Conservation (phyloP, 257 asterid genomes). For the Paraleonurus japonicus region DNA sequence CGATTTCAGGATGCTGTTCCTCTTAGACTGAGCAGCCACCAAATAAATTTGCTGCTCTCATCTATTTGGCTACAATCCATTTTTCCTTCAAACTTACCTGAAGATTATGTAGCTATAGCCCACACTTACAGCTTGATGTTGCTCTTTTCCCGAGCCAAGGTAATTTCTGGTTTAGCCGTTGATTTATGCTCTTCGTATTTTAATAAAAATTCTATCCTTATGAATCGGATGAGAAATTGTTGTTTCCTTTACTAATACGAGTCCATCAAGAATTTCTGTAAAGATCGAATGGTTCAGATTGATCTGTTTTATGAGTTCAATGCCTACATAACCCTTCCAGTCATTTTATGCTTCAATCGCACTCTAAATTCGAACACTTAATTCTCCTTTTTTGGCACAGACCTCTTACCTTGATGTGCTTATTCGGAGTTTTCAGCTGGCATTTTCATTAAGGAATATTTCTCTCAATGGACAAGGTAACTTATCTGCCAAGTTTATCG, state of each 20-base stretch:
- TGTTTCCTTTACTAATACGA: background rate
- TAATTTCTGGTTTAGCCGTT: constrained; percentile 28
- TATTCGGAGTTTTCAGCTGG: constrained; percentile 82
- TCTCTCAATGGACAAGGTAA: constrained; percentile 74
- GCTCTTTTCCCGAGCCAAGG: constrained; percentile 93
- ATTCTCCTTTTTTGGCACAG: constrained; percentile 42
- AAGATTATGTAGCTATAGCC: constrained; percentile 92
- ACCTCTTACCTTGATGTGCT: constrained; percentile 72
- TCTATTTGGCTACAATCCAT: constrained; percentile 83
- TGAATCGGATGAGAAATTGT: background rate
- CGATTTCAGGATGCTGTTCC: constrained; percentile 69
- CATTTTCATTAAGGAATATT: constrained; percentile 66
- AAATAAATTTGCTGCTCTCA: constrained; percentile 71
- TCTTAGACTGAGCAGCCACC: constrained; percentile 95
- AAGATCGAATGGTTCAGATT: background rate
- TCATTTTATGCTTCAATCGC: background rate
- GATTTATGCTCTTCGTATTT: background rate
- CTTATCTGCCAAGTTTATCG: background rate
- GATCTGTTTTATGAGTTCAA: background rate
- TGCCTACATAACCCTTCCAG: too few species aligned
- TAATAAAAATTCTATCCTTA: background rate
- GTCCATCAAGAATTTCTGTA: background rate
- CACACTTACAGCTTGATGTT: constrained; percentile 90
- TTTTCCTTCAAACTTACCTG: constrained; percentile 76
- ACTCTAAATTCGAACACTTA: background rate